Evolutionary conservation across 2,329 filamentous ascomycete species (phyloP).

Genomic region (Xylogone sp.): DNA sequence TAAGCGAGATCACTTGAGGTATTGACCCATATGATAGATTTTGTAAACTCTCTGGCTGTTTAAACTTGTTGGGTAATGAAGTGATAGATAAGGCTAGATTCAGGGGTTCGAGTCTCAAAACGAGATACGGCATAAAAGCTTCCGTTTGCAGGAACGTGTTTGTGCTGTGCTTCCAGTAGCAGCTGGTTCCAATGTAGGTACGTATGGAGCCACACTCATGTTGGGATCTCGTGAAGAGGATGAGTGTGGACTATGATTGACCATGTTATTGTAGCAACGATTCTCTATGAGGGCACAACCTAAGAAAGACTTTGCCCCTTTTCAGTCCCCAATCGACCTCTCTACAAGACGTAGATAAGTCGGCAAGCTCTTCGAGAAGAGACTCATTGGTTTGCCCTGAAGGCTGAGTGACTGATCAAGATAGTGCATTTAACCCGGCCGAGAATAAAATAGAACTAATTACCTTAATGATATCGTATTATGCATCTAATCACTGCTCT

Average conservation of each 20-base stretch:
- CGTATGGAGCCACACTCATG: slow-evolving; percentile 49
- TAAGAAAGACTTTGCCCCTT: slow-evolving; percentile 27
- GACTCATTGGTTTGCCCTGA: slow-evolving; percentile 36
- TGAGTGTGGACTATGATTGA: slow-evolving; percentile 53
- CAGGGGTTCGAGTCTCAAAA: no score
- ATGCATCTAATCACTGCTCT: no score
- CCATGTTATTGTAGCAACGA: slow-evolving; percentile 44
- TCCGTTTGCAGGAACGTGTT: no score
- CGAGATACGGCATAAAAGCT: no score
- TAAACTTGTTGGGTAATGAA: no score
- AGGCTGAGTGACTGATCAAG: slow-evolving; percentile 42
- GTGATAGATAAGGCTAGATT: no score
- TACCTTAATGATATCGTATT: neutral
- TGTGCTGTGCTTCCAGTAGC: neutral
- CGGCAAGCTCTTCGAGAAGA: slow-evolving; percentile 39
- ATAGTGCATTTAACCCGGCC: slow-evolving; percentile 19
- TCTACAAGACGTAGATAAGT: slow-evolving; percentile 43
- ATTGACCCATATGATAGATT: no score
- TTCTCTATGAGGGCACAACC: slow-evolving; percentile 31
- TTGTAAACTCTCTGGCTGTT: no score
- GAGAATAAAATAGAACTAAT: no score
- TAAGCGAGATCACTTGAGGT: no score
- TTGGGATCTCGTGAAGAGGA: slow-evolving; percentile 38
- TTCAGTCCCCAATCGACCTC: slow-evolving; percentile 35
- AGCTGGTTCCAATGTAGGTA: slow-evolving; percentile 38